Evolutionary conservation across 768 basidiomycete species (phyloP), one percentile per base, ranked within the genome.

Genomic region (Suillus placidus): DNA sequence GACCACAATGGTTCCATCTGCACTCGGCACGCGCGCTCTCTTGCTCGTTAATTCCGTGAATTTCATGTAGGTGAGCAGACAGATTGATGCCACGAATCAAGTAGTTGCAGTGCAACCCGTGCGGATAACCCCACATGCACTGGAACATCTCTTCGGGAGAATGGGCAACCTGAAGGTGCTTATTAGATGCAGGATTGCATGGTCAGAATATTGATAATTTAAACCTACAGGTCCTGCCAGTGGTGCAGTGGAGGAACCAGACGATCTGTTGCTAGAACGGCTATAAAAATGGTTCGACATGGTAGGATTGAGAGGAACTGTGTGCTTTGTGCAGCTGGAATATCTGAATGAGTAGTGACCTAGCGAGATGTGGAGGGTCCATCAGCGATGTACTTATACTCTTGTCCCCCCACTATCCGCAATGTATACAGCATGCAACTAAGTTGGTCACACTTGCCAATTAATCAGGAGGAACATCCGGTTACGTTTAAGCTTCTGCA

Each of bases 51-150:
- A 58, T 58, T 18, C 23, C 37, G 16, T 58, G 57, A 30, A 20
- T 18, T 10, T 40, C 57, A 26, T 16, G 57, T 14, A 58, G 23
- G 57, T 58, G 57, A 26, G 16, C 23, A 30, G 38, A 26, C 23
- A 58, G 23, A 6, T 58, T 3, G 23, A 12, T 5, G 14, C 57
- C 57, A 18, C 14, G 23, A 58, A 58, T 16, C 26, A 58, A 30
- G 38, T 30, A 9, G 57, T 58, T 40, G 26, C 57, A 58, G 10
- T 58, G 57, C 16, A 58, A 18, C 3, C 38, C 38, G 14, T 40
- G 16, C 26, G 32, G 34, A 35, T 55, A 55, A 35, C 54, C 54
- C 54, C 54, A 55, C 54, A 55, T 55, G 12, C 54, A 55, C 34
- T 35, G 54, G 54, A 55, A 55, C 20, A 13, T n/a, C 34, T 55